phyloP scores from a whole-genome alignment of 2,329 filamentous ascomycete genomes.

The Colletotrichum simmondsii region DNA sequence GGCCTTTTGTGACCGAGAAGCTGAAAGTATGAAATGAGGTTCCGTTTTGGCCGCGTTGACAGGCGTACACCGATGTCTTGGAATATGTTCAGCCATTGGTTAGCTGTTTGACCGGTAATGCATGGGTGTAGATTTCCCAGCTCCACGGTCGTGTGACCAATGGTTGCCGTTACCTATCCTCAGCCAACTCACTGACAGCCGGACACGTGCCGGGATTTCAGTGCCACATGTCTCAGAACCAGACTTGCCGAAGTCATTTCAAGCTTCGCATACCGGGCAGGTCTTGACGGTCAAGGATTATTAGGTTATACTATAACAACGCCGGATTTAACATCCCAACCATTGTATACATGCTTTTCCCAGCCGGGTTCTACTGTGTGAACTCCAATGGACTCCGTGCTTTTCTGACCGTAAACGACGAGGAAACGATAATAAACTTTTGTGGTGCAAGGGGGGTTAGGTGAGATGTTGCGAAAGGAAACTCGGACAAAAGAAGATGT shows the following conservation, averaged over 20 bases:
- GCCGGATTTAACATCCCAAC: background rate
- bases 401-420: constrained; percentile 14
- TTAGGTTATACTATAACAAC: background rate
- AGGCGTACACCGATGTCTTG: constrained; percentile 28
- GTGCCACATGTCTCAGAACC: background rate
- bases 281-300: background rate
- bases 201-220: background rate
- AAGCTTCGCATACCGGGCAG: background rate
- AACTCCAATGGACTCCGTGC: constrained; percentile 23
- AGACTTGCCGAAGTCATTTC: background rate
- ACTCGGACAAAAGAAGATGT: constrained; percentile 8
- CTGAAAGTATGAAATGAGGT: constrained; percentile 8
- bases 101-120: constrained; percentile 23
- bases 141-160: constrained; percentile 26
- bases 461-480: background rate
- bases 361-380: constrained; percentile 18
- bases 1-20: background rate
- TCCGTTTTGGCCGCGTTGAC: constrained; percentile 5
- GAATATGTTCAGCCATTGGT: background rate
- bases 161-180: background rate
- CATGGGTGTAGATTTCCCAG: constrained; percentile 22
- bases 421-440: constrained; percentile 24
- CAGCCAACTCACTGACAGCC: constrained; percentile 4
- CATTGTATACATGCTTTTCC: constrained; percentile 28
- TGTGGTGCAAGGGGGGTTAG: background rate